Conservation (phyloP, 2,329 filamentous ascomycete species). For the Cadophora luteo-olivacea region DNA sequence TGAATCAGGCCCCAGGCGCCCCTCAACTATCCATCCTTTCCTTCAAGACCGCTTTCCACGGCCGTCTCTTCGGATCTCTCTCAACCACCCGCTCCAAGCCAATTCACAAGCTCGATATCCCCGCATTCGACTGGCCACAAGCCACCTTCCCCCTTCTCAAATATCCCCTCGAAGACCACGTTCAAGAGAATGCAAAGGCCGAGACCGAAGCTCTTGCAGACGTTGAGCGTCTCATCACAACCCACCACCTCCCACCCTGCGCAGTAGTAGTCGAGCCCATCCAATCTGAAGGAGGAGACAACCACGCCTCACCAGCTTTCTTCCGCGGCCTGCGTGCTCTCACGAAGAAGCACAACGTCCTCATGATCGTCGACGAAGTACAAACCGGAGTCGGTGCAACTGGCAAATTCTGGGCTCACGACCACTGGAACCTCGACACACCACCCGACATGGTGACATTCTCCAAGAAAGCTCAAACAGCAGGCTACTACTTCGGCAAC, state of each 20-base stretch:
- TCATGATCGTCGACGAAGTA: conserved; percentile 84
- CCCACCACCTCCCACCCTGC: conserved; percentile 71
- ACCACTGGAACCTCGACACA: conserved; percentile 76
- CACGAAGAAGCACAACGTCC: conserved; percentile 71
- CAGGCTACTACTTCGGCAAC: conserved; percentile 83
- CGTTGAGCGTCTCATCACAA: conserved; percentile 73
- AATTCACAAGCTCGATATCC: conserved; percentile 87
- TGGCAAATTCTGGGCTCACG: conserved; percentile 86
- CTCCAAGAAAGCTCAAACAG: conserved; percentile 85
- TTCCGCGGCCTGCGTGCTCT: conserved; percentile 77
- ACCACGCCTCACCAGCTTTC: conserved; percentile 80
- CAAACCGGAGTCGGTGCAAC: conserved; percentile 87
- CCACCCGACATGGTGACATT: conserved; percentile 90
- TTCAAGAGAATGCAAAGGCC: conserved; percentile 72
- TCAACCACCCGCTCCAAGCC: conserved; percentile 83
- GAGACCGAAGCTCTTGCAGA: conserved; percentile 76
- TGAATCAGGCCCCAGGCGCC: conserved; percentile 75
- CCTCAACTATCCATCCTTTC: conserved; percentile 79
- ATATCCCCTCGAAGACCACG: conserved; percentile 76
- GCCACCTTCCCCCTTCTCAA: conserved; percentile 80
- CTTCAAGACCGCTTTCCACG: conserved; percentile 81
- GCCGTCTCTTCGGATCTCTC: conserved; percentile 78
- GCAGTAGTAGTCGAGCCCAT: conserved; percentile 81
- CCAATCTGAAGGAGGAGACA: conserved; percentile 84
- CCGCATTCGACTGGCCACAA: conserved; percentile 87